These are phyloP conservation scores for Lactarius vividus DNA, from an alignment of 768 basidiomycete species.

Conservation along the genomic window DNA sequence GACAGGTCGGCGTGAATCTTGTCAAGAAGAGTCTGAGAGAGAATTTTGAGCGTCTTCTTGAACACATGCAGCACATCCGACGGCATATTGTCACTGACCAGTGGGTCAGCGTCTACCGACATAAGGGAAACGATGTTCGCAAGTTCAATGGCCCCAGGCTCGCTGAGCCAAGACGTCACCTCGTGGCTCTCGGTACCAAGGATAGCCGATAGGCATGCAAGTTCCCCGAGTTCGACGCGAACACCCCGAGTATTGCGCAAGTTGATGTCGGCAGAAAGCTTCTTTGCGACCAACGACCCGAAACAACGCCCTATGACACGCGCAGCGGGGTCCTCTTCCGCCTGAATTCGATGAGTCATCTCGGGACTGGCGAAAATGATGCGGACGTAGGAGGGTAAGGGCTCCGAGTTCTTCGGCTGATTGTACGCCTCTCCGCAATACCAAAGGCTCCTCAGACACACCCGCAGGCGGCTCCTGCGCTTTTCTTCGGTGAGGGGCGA, in stretches of 20 bases:
- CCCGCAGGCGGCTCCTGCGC: background rate
- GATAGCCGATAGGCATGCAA: background rate
- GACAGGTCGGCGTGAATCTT: background rate
- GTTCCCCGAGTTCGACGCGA: background rate
- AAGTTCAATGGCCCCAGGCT: background rate
- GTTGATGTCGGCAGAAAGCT: background rate
- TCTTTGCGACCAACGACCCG: background rate
- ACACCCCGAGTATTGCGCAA: background rate
- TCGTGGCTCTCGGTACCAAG: background rate
- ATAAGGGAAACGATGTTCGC: background rate
- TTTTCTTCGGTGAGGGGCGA: background rate
- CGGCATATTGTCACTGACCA: background rate
- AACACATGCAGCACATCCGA: background rate
- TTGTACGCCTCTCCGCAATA: constrained; percentile 1
- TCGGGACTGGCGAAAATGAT: background rate
- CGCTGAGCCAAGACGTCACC: background rate
- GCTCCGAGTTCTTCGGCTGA: background rate
- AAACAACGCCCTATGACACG: background rate
- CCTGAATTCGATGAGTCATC: background rate
- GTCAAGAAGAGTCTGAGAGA: background rate
- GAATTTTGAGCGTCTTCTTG: background rate
- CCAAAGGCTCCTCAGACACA: constrained; percentile 4
- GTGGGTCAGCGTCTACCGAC: background rate
- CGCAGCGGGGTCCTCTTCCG: background rate
- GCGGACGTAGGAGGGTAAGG: background rate